Evolutionary conservation across 257 asterid genomes (phyloP).

Genomic region (Solanum sejunctum): DNA sequence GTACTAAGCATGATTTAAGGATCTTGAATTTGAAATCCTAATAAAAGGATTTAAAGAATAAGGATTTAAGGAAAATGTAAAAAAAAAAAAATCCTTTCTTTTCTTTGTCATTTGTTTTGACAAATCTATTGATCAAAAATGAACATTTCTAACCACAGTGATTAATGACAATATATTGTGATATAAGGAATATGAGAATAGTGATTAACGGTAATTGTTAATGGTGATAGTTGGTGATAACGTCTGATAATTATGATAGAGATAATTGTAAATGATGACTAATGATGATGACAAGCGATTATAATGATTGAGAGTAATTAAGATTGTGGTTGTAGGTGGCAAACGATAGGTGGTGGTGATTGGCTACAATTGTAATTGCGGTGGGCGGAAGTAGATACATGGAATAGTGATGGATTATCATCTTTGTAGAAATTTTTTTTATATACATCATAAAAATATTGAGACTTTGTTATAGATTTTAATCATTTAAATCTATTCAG

Average conservation of each 20-base stretch:
- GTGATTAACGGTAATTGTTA: neutral
- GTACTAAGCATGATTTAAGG: slow-evolving; percentile 6
- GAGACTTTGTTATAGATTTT: neutral
- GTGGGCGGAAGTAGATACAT: neutral
- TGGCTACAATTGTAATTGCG: no score
- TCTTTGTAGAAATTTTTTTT: neutral
- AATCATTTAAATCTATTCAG: neutral
- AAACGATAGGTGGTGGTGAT: neutral
- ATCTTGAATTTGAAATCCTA: neutral
- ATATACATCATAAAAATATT: neutral
- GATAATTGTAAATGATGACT: neutral
- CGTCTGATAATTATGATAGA: no score
- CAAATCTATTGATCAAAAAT: no score
- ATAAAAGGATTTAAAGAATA: neutral
- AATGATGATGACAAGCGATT: neutral
- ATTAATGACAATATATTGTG: neutral
- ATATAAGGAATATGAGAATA: neutral
- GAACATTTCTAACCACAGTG: no score
- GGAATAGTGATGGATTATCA: neutral
- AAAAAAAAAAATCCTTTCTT: no score
- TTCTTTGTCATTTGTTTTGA: no score
- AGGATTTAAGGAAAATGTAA: neutral
- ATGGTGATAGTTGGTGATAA: neutral
- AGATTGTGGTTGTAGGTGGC: neutral
- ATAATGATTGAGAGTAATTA: neutral